phyloP scores from a whole-genome alignment of 2,329 filamentous ascomycete species.

The Chaetomium globosum region DNA sequence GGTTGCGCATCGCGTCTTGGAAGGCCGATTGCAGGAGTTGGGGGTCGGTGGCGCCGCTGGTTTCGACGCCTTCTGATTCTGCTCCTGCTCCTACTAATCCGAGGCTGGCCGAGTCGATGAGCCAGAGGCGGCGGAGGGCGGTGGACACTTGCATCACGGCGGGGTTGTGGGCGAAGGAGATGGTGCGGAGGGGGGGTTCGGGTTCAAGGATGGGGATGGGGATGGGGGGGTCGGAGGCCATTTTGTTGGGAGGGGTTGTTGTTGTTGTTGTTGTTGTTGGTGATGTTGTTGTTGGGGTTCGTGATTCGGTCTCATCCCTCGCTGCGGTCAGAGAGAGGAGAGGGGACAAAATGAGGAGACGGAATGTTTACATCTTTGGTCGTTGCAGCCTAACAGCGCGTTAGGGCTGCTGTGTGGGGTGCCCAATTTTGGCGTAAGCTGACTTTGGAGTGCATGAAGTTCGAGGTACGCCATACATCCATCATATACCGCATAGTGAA shows the following conservation, averaged over 20 bases:
- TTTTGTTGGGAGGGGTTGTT: neutral
- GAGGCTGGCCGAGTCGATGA: constrained; percentile 1
- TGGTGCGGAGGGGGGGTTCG: neutral
- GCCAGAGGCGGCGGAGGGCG: neutral
- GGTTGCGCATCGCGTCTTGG: neutral
- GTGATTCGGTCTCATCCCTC: neutral
- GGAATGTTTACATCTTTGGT: neutral
- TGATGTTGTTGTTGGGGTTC: too few relatives aligned
- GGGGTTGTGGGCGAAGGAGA: constrained; percentile 7
- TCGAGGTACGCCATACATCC: neutral
- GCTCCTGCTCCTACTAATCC: too few relatives aligned
- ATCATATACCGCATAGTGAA: neutral
- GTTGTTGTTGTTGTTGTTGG: too few relatives aligned
- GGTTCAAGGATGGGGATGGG: neutral
- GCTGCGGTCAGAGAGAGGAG: neutral
- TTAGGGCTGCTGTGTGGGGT: neutral
- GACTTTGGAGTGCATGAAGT: neutral
- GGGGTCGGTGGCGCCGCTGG: neutral
- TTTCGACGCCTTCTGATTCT: too few relatives aligned
- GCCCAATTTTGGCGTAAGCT: neutral
- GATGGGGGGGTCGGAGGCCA: neutral
- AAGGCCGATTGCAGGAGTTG: neutral
- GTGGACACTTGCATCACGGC: constrained; percentile 13
- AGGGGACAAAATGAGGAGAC: neutral
- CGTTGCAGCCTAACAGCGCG: neutral